Base-by-base conservation (phyloP, 306 rosid species). In the Castanopsis chinensis region DNA sequence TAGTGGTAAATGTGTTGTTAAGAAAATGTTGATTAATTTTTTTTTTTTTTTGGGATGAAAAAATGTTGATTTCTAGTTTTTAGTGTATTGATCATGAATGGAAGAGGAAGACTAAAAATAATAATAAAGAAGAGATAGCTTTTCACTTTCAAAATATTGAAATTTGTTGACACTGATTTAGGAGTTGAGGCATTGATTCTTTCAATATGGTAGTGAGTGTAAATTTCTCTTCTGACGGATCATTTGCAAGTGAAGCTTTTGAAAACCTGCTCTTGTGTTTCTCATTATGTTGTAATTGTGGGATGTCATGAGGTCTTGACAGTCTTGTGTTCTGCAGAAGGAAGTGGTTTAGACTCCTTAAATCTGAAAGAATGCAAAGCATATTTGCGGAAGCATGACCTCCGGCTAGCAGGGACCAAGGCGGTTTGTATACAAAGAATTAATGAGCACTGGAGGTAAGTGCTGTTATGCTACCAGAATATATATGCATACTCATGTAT, bases 381-480 rank as follows among this genome's bases (percentile, higher is more conserved):
- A 19, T 92, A 90, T 86, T 79, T 90, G 58, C 87, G 93, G 78
- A 81, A 78, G 80, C 80, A 88, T 23, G 89, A 91, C 52, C 89
- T 90, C 64, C 86, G 95, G 77, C 72, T 92, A 17, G 82, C 89
- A 7, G 97, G 96, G 72, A 89, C 79, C 32, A 90, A 90, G 82
- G 78, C 83, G 0, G 84, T 88, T 69, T 92, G 96, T 71, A 72
- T 88, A 15, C 88, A 86, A 23, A 86, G 97, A 85, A 83, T 92
- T 10, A 45, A 45, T 77, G 97, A 90, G 54, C 96, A 92, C 59
- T 84, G 87, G 92, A 89, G 97, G 97, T 86, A 79, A 68, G 35
- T 12, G 3, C 69, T 76, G 59, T 61, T 69, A 4, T 5, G 67
- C 55, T 59, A 59, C 49, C 56, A 63, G 30, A 45, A 52, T 17